These are phyloP conservation scores for Vigna unguiculata DNA, from an alignment of 306 rosid genomes.

Conservation along the genomic window DNA sequence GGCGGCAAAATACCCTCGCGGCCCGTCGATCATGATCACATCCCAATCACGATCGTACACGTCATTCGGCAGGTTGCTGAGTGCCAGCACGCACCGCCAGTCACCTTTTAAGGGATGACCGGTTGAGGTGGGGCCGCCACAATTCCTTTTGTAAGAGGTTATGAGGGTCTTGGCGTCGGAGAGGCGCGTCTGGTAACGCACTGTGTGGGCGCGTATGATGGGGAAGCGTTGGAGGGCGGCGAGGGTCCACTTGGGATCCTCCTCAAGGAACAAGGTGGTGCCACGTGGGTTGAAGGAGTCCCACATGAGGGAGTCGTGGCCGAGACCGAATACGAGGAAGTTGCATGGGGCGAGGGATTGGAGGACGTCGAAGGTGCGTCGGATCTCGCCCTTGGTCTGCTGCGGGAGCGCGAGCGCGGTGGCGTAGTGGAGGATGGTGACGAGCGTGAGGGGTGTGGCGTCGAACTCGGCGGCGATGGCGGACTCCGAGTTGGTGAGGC, in stretches of 20 bases:
- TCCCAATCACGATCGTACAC: slow-evolving; percentile 84
- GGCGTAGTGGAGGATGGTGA: slow-evolving; percentile 81
- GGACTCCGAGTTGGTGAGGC: slow-evolving; percentile 16
- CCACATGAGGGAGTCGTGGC: slow-evolving; percentile 93
- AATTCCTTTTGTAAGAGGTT: slow-evolving; percentile 50
- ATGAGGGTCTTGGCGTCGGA: slow-evolving; percentile 54
- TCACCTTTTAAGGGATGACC: slow-evolving; percentile 43
- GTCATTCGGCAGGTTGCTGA: slow-evolving; percentile 54
- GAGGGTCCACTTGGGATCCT: slow-evolving; percentile 75
- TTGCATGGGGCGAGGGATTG: slow-evolving; percentile 70
- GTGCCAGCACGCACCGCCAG: slow-evolving; percentile 59
- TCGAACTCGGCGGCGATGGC: slow-evolving; percentile 30
- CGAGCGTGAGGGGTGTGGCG: slow-evolving; percentile 50
- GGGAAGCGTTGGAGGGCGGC: slow-evolving; percentile 61
- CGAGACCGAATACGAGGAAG: slow-evolving; percentile 83
- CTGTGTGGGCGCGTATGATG: slow-evolving; percentile 52
- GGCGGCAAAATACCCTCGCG: slow-evolving; percentile 61
- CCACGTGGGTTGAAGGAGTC: slow-evolving; percentile 80
- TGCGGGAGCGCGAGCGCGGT: slow-evolving; percentile 63
- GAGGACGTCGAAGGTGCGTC: slow-evolving; percentile 57
- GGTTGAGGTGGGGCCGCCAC: slow-evolving; percentile 14
- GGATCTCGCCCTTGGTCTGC: slow-evolving; percentile 62
- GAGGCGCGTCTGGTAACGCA: slow-evolving; percentile 67
- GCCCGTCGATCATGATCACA: slow-evolving; percentile 84
- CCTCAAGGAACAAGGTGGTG: slow-evolving; percentile 81